These are phyloP conservation scores for Schrenkiella parvula DNA, from an alignment of 345 rosid genomes.

Conservation along the genomic window DNA sequence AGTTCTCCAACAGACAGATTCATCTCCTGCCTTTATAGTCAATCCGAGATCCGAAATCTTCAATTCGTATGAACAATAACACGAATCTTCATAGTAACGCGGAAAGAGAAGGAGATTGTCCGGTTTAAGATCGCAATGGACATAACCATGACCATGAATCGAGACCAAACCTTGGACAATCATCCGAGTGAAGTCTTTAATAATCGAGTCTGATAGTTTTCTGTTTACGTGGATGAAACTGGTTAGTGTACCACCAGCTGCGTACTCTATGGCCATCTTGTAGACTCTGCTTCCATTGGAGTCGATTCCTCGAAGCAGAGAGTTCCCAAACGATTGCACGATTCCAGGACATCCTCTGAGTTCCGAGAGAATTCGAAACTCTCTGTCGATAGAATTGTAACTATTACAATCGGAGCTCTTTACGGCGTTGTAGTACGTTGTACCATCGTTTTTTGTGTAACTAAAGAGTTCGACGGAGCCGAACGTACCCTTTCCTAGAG, in stretches of 20 bases:
- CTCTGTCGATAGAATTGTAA: not conserved
- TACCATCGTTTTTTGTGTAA: slow-evolving; percentile 7
- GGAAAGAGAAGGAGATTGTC: slow-evolving; percentile 23
- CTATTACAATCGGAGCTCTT: not conserved
- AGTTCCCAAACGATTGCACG: slow-evolving; percentile 11
- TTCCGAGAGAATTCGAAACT: slow-evolving; percentile 8
- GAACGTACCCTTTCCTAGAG: slow-evolving; percentile 23
- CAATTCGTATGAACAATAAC: slow-evolving; percentile 1
- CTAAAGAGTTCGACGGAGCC: slow-evolving; percentile 25
- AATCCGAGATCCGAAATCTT: slow-evolving; percentile 33
- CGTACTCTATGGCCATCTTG: slow-evolving; percentile 22
- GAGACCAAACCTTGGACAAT: slow-evolving; percentile 28
- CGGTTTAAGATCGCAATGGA: slow-evolving; percentile 36
- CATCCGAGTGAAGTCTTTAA: slow-evolving; percentile 26
- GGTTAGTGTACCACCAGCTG: slow-evolving; percentile 11
- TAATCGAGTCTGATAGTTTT: not conserved
- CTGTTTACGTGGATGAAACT: slow-evolving; percentile 2
- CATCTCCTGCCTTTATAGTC: not conserved
- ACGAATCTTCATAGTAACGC: slow-evolving; percentile 13
- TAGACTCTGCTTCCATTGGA: not conserved
- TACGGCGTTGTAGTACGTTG: slow-evolving; percentile 7
- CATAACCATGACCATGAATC: slow-evolving; percentile 30
- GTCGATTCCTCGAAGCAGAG: not conserved
- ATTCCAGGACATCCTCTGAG: slow-evolving; percentile 6
- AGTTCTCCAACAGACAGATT: not conserved